Evolutionary conservation across 805 yeast species (phyloP).

Genomic region (Ogataea methylovora): DNA sequence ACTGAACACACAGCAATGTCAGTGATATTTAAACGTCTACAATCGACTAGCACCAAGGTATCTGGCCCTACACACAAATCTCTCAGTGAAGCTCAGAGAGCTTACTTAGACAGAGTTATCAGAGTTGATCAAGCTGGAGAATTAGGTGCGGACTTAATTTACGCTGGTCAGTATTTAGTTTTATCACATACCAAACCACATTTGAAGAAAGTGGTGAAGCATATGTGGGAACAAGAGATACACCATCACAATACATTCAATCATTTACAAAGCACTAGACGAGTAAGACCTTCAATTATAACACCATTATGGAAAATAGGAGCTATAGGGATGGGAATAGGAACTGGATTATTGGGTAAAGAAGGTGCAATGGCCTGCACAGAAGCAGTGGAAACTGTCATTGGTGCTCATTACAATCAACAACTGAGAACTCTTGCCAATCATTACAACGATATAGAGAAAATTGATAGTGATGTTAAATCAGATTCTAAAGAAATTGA

Average conservation of each 20-base stretch:
- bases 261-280: slow-evolving; percentile 57
- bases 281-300: slow-evolving; percentile 86
- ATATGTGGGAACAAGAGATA: slow-evolving; percentile 98
- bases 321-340: slow-evolving; percentile 78
- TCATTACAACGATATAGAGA: slow-evolving; percentile 45
- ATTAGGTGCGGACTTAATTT: slow-evolving; percentile 89
- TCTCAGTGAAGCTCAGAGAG: slow-evolving; percentile 47
- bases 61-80: slow-evolving; percentile 18
- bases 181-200: slow-evolving; percentile 65
- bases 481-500: slow-evolving; percentile 47
- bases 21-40: slow-evolving; percentile 8
- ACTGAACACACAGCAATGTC: slow-evolving; percentile 6
- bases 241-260: slow-evolving; percentile 87
- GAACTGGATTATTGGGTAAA: slow-evolving; percentile 79
- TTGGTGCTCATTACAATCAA: slow-evolving; percentile 91
- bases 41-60: slow-evolving; percentile 11
- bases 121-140: slow-evolving; percentile 99
- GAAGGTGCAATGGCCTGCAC: slow-evolving; percentile 99
- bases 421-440: slow-evolving; percentile 74
- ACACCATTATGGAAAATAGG: slow-evolving; percentile 94
- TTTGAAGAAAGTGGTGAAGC: slow-evolving; percentile 71
- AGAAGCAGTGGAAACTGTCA: slow-evolving; percentile 96
- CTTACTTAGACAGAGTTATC: slow-evolving; percentile 64
- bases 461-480: slow-evolving; percentile 18
- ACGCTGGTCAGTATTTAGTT: slow-evolving; percentile 82